Percentiles rank a stretch among this genome's conserved stretches.
phyloP scores from a whole-genome alignment of 371 early-diverging fungal genomes.

The Haplosporangium sp. region DNA sequence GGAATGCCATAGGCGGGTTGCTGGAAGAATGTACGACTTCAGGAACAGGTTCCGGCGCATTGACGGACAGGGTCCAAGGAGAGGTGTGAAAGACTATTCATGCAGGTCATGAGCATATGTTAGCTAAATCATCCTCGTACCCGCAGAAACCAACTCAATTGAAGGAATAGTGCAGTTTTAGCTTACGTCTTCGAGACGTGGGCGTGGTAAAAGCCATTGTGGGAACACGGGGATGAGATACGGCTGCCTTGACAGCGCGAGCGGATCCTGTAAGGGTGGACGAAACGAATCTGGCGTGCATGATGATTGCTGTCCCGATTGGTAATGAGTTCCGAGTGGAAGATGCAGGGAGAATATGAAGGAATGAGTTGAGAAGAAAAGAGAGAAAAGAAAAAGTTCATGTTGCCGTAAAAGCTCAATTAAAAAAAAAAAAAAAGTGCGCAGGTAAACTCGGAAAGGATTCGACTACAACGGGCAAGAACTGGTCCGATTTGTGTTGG shows the following conservation, averaged over 20 bases:
- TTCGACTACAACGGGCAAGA: no score
- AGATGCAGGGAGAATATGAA: no score
- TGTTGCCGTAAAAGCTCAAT: no score
- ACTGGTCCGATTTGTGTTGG: no score
- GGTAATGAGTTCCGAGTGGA: no score
- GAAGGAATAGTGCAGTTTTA: neutral
- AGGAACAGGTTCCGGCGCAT: constrained; percentile 20
- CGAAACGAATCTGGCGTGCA: constrained; percentile 46
- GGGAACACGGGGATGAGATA: constrained; percentile 12
- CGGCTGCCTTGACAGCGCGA: constrained; percentile 28
- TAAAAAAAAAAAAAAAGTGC: no score
- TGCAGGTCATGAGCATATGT: no score
- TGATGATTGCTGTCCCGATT: neutral
- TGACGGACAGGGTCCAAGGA: constrained; percentile 31
- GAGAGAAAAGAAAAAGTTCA: no score
- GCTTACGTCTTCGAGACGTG: constrained; percentile 43
- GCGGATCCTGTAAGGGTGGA: constrained; percentile 38
- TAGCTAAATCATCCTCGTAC: neutral
- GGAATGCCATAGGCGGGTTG: constrained; percentile 80
- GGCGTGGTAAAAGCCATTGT: constrained; percentile 29
- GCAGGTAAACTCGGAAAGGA: no score
- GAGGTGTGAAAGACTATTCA: constrained; percentile 46
- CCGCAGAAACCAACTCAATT: neutral
- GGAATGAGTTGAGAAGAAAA: no score
- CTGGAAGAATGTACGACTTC: constrained; percentile 41